These are phyloP conservation scores for Camelina sativa DNA, from an alignment of 345 rosid genomes.

Conservation along the genomic window DNA sequence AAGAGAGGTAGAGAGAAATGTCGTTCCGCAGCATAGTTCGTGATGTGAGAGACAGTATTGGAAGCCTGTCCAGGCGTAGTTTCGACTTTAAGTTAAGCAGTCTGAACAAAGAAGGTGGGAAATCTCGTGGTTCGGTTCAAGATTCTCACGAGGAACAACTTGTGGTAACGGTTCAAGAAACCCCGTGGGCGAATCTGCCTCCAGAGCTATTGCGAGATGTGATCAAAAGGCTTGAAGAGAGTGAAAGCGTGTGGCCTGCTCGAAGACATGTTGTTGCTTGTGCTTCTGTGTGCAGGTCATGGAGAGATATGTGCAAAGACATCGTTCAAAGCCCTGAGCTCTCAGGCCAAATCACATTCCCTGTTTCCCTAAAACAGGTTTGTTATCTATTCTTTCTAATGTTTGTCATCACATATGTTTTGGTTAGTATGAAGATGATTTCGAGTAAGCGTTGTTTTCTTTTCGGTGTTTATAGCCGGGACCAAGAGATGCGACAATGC, in stretches of 20 bases:
- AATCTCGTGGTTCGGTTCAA: conserved; percentile 74
- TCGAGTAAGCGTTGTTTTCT: background rate
- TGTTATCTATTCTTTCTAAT: background rate
- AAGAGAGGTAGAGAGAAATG: conserved; percentile 40
- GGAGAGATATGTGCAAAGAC: conserved; percentile 97
- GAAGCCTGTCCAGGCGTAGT: conserved; percentile 88
- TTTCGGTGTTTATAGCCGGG: conserved; percentile 74
- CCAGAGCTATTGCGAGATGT: conserved; percentile 88
- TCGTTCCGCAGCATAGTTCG: conserved; percentile 92
- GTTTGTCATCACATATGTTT: background rate
- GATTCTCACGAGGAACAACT: conserved; percentile 66
- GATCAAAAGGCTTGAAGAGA: conserved; percentile 86
- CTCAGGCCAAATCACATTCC: conserved; percentile 88
- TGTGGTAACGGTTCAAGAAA: conserved; percentile 56
- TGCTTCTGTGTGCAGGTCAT: conserved; percentile 90
- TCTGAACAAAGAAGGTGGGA: conserved; percentile 57
- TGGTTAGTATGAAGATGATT: background rate
- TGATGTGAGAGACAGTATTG: conserved; percentile 89
- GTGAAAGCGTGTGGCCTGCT: conserved; percentile 87
- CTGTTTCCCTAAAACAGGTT: conserved; percentile 93
- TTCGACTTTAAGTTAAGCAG: conserved; percentile 83
- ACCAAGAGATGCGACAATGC: conserved; percentile 76
- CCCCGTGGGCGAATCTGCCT: conserved; percentile 88
- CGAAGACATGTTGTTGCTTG: conserved; percentile 92
- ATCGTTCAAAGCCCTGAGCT: conserved; percentile 80